Evolutionary conservation across 108 stramenopile species (phyloP).

Genomic region (Pseudonitzschia delicatissima): DNA sequence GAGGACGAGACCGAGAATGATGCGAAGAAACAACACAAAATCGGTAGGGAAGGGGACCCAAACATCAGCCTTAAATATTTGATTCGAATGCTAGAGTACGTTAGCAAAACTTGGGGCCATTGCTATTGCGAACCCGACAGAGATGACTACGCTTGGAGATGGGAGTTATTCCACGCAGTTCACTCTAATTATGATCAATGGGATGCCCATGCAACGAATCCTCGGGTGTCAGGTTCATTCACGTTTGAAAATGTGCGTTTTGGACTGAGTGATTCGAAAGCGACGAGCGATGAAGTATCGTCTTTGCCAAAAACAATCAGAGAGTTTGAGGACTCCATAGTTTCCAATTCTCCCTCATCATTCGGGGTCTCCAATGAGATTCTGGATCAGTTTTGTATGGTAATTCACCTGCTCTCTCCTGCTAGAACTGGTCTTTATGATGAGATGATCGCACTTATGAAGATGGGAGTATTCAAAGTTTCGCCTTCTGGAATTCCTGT

Average conservation of each 20-base stretch:
- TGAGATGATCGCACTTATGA: conserved; percentile 55
- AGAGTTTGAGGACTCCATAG: conserved; percentile 17
- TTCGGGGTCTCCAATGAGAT: conserved; percentile 6
- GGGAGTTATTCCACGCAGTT: conserved; percentile 63
- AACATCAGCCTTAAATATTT: conserved; percentile 45
- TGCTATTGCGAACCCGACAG: conserved; percentile 67
- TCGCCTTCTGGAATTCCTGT: conserved; percentile 32
- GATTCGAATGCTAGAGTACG: conserved; percentile 50
- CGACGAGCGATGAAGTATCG: not conserved
- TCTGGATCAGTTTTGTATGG: conserved; percentile 41
- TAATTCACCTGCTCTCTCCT: conserved; percentile 48
- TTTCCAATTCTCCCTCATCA: conserved; percentile 3
- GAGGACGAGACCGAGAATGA: conserved; percentile 1
- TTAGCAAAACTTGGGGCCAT: conserved; percentile 76
- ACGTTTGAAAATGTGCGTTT: conserved; percentile 61
- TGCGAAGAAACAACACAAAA: conserved; percentile 18
- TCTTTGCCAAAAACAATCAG: not conserved
- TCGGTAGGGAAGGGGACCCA: conserved; percentile 1
- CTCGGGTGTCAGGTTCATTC: conserved; percentile 47
- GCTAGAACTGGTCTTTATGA: conserved; percentile 58
- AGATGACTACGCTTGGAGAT: conserved; percentile 78
- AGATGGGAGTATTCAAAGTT: conserved; percentile 46
- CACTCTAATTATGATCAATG: conserved; percentile 26
- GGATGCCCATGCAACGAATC: conserved; percentile 57
- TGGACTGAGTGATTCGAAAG: conserved; percentile 6